Evolutionary conservation across 2,329 filamentous ascomycete species (phyloP), one percentile per base, ranked within the genome.

Genomic region (Myriosclerotinia curreyana): DNA sequence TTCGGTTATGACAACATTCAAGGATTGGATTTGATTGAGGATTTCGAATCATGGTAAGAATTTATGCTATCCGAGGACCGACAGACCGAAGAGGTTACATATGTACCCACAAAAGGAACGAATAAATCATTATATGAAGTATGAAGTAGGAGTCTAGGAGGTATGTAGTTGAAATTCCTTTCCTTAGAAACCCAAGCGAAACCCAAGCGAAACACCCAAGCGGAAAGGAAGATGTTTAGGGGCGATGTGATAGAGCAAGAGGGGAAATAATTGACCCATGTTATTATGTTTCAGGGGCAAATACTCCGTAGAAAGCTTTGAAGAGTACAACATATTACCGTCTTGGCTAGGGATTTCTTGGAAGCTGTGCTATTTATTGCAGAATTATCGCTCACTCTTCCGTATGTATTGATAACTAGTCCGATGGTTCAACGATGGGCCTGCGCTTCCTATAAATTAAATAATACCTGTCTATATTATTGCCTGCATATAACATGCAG

Each of bases 81-180:
- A 48, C 28, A 5, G 55, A 38, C 42, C 42, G 28, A 42, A 59
- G 1, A 31, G 48, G 7, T 28, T 20, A 58, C 55, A 31, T 38
- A 25, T 48, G 42, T 58, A 36, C 42, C 55, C 55, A 58, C 55
- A 58, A 58, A 49, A 59, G 55, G 55, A 59, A 59, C 55, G 55
- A 59, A 48, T 59, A 59, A 36, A 17, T 38, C 28, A 48, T 44
- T n/a, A n/a, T n/a, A n/a, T n/a, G n/a, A n/a, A n/a, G n/a, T 31
- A 31, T 2, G 28, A 31, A 5, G 2, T 31, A 3, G 5, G 2
- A 31, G 2, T 5, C 28, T 31, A 31, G 28, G 28, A 31, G 28
- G 28, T 31, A 31, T 31, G 28, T 34, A 34, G 28, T 36, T 58
- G 40, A 28, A 58, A 31, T 31, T n/a, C n/a, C n/a, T n/a, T n/a